Conservation (phyloP, 2,329 filamentous ascomycete genomes). For the Celoporthe dispersa region DNA sequence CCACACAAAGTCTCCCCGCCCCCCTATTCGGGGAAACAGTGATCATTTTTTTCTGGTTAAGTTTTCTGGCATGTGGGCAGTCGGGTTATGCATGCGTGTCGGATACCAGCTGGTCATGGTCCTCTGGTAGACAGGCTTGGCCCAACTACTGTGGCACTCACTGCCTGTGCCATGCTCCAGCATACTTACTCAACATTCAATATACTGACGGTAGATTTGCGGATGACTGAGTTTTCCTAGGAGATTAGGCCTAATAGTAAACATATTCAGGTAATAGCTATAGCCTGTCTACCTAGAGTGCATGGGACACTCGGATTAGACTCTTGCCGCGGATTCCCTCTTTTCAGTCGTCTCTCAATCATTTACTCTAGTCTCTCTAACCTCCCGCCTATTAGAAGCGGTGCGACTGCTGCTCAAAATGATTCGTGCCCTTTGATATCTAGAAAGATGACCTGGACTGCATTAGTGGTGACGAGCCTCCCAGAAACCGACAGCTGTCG, state of each 20-base stretch:
- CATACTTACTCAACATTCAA: background rate
- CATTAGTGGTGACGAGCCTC: background rate
- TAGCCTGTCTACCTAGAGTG: too few relatives aligned
- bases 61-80: conserved; percentile 59
- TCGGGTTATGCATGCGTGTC: conserved; percentile 67
- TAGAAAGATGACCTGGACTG: background rate
- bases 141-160: conserved; percentile 42
- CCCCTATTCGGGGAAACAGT: conserved; percentile 56
- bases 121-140: conserved; percentile 70
- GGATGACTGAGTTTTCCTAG: background rate
- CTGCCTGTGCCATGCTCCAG: background rate
- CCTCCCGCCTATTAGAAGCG: too few relatives aligned
- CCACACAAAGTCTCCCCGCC: background rate
- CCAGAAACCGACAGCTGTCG: background rate
- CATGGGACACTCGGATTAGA: background rate
- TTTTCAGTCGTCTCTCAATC: background rate
- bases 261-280: background rate
- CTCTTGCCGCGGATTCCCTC: background rate
- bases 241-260: background rate
- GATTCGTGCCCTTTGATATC: background rate
- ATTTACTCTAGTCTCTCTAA: background rate
- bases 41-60: conserved; percentile 66
- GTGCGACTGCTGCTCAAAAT: background rate
- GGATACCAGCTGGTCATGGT: conserved; percentile 72
- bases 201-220: background rate